Base-by-base conservation (phyloP, 2,329 filamentous ascomycete genomes). In the Monosporascus sp. region DNA sequence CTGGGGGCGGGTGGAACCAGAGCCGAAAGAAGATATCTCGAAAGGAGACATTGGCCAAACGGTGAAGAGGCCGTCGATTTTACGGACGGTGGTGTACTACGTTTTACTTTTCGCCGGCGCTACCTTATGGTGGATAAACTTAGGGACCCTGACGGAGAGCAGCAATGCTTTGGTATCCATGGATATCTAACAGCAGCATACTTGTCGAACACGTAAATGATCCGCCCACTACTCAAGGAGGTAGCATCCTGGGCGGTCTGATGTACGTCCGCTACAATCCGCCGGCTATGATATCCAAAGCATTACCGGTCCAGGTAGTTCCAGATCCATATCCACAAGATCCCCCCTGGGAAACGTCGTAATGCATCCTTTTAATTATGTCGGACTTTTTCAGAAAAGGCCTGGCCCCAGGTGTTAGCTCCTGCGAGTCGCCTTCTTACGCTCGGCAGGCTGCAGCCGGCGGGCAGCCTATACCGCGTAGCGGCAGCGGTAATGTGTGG, bases 11-110 rank as follows among this genome's bases (percentile, higher is more conserved):
- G 82, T 97, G 3, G 81, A 86, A 62, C 81, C 75, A 17, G 58
- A 49, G n/a, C 63, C 53, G 37, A 62, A 46, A 61, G 41, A 59
- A 49, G 22, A 57, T 60, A 31, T 61, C 54, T 58, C 62, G 51
- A 59, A 63, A 14, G 52, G 48, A 60, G 68, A 41, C 52, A 51
- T 55, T 24, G 58, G 65, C 35, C 57, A 61, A 15, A 56, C 66
- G 31, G 66, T 59, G 18, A 56, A 53, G 48, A 35, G 56, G 55
- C 40, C 64, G 77, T 62, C 72, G 71, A 22, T 63, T 80, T 31
- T 68, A 40, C 96, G 89, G 89, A 93, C 89, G 0, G 70, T 88
- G 3, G 75, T 81, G 1, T 97, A 97, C 68, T 97, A 97, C 68
- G 53, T 80, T 2, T 70, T 97, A 45, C 77, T 97, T 2, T 74